phyloP scores from a whole-genome alignment of 2,329 filamentous ascomycete genomes.

The Cladophialophora chaetospira region DNA sequence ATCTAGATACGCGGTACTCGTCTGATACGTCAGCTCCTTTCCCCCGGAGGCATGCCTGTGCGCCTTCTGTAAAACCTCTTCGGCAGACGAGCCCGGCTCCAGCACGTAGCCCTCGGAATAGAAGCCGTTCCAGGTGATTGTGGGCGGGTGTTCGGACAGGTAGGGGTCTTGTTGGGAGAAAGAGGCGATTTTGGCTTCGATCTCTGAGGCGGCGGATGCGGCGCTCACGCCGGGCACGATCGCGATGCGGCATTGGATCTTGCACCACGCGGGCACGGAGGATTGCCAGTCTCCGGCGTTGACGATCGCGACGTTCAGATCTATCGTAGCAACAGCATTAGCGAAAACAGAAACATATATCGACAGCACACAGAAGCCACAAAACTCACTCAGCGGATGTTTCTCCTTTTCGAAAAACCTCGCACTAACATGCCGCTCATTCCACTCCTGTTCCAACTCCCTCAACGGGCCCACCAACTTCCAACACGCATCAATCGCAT shows the following conservation, averaged over 20 bases:
- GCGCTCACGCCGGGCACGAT: slow-evolving; percentile 27
- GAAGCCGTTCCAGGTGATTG: slow-evolving; percentile 34
- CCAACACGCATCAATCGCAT: slow-evolving; percentile 29
- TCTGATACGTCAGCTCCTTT: slow-evolving; percentile 18
- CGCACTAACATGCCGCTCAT: slow-evolving; percentile 17
- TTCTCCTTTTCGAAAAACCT: slow-evolving; percentile 24
- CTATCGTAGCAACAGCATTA: slow-evolving; percentile 4
- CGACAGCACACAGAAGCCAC: not conserved
- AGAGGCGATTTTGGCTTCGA: slow-evolving; percentile 36
- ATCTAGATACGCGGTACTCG: slow-evolving; percentile 26
- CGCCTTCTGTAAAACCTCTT: slow-evolving; percentile 27
- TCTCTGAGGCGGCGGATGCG: slow-evolving; percentile 27
- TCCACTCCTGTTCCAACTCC: slow-evolving; percentile 29
- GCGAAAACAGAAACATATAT: not conserved
- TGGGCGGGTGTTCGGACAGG: slow-evolving; percentile 35
- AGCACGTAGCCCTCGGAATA: slow-evolving; percentile 35
- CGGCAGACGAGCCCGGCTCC: slow-evolving; percentile 33
- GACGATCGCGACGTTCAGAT: slow-evolving; percentile 29
- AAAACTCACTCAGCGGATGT: slow-evolving; percentile 29
- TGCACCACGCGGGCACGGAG: slow-evolving; percentile 29
- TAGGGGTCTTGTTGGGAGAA: slow-evolving; percentile 32
- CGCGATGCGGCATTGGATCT: slow-evolving; percentile 27
- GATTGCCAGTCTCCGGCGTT: slow-evolving; percentile 28
- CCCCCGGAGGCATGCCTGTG: slow-evolving; percentile 33
- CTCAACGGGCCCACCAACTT: slow-evolving; percentile 24